phyloP scores from a whole-genome alignment of 2,329 filamentous ascomycete species.

The Chrysosporium queenslandicum region DNA sequence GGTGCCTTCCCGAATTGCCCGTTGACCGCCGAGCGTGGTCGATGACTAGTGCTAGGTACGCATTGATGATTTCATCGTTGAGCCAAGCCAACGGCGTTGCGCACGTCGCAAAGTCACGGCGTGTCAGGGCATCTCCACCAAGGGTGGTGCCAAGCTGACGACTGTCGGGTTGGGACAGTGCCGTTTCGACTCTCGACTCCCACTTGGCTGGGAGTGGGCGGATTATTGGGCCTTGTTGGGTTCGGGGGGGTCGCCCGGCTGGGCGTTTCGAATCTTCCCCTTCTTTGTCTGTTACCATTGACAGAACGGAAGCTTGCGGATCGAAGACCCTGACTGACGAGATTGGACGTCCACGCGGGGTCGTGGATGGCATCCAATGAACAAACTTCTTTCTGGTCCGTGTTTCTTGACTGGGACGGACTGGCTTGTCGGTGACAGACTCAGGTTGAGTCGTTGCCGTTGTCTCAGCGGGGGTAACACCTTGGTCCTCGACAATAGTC shows the following conservation, averaged over 20 bases:
- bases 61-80: slow-evolving; percentile 41
- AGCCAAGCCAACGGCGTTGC: slow-evolving; percentile 32
- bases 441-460: neutral
- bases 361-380: slow-evolving; percentile 1
- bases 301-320: slow-evolving; percentile 10
- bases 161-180: slow-evolving; percentile 22
- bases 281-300: neutral
- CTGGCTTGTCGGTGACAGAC: neutral
- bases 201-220: slow-evolving; percentile 30
- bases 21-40: slow-evolving; percentile 29
- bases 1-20: slow-evolving; percentile 27
- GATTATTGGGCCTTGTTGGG: slow-evolving; percentile 25
- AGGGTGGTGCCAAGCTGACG: slow-evolving; percentile 26
- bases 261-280: slow-evolving; percentile 8
- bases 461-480: slow-evolving; percentile 1
- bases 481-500: neutral
- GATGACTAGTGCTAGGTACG: slow-evolving; percentile 35
- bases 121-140: slow-evolving; percentile 30
- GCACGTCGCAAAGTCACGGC: slow-evolving; percentile 31
- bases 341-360: slow-evolving; percentile 16
- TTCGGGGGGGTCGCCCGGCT: slow-evolving; percentile 9
- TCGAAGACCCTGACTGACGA: slow-evolving; percentile 14
- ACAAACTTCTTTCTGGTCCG: neutral
- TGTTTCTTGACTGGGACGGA: neutral
- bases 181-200: slow-evolving; percentile 27